These are phyloP conservation scores for Triticum timopheevii DNA, from an alignment of 176 grass and related monocot genomes.

Conservation along the genomic window DNA sequence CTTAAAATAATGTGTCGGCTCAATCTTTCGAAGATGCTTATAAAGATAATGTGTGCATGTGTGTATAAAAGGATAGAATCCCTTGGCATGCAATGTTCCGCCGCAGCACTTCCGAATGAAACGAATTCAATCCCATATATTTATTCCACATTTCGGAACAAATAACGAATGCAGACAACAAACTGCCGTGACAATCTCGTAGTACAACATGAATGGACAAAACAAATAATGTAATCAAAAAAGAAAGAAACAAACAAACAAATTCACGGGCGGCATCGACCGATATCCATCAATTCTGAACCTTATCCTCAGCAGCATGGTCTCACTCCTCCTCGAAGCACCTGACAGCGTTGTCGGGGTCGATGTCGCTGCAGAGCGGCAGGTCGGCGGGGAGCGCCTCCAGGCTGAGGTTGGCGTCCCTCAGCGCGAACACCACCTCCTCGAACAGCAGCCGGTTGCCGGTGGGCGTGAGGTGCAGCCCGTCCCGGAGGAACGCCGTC, in stretches of 20 bases:
- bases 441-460: constrained; percentile 71
- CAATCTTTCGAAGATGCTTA: no score
- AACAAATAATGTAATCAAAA: not conserved
- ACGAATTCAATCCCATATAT: not conserved
- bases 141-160: not conserved
- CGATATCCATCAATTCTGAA: not conserved
- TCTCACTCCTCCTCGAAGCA: constrained; percentile 6
- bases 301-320: not conserved
- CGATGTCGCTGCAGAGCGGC: constrained; percentile 52
- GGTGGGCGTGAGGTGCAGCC: constrained; percentile 57
- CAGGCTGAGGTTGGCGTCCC: constrained; percentile 41
- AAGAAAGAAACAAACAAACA: not conserved
- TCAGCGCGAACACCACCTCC: constrained; percentile 60
- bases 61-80: no score
- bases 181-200: not conserved
- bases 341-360: constrained; percentile 41
- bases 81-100: no score
- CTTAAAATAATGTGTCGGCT: no score
- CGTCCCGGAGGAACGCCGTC: constrained; percentile 63
- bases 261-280: not conserved
- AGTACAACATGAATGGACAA: no score
- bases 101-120: not conserved
- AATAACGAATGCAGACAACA: not conserved
- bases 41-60: no score
- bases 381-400: constrained; percentile 57